These are phyloP conservation scores for Zygnema cylindricum DNA, from an alignment of 139 green algal species.

Conservation along the genomic window DNA sequence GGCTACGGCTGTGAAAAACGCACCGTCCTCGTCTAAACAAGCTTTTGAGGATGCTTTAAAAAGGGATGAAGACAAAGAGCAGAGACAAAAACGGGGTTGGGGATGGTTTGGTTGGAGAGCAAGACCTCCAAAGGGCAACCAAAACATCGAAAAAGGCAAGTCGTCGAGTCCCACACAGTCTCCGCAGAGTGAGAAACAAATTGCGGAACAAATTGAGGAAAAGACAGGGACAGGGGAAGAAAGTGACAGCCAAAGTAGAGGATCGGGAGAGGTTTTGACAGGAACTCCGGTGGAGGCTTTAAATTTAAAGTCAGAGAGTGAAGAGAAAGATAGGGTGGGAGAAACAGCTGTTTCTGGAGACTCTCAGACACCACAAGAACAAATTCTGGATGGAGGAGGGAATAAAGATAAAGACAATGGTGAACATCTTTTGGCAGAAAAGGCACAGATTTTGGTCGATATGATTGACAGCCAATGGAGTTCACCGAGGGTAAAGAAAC, in stretches of 20 bases:
- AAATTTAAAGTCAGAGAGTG: not conserved
- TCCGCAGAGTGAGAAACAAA: not conserved
- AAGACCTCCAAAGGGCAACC: not conserved
- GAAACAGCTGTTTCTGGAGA: too few species aligned
- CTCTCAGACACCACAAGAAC: not conserved
- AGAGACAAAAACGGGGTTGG: constrained; percentile 11
- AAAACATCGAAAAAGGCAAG: not conserved
- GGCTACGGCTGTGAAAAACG: constrained; percentile 28
- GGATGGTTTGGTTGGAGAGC: constrained; percentile 35
- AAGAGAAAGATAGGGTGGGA: not conserved
- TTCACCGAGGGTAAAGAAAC: not conserved
- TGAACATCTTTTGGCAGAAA: not conserved
- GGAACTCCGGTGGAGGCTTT: not conserved
- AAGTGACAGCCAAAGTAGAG: not conserved
- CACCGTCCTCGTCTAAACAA: constrained; percentile 11
- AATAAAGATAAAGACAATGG: not conserved
- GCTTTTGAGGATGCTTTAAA: constrained; percentile 13
- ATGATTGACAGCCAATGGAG: not conserved
- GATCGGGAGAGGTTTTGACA: not conserved
- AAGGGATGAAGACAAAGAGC: constrained; percentile 18
- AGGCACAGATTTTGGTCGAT: not conserved
- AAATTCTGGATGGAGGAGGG: not conserved
- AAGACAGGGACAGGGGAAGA: not conserved
- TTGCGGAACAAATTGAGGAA: too few species aligned
- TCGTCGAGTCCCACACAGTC: not conserved